These are phyloP conservation scores for Aspergillus sp. DNA, from an alignment of 2,329 filamentous ascomycete species.

Conservation along the genomic window DNA sequence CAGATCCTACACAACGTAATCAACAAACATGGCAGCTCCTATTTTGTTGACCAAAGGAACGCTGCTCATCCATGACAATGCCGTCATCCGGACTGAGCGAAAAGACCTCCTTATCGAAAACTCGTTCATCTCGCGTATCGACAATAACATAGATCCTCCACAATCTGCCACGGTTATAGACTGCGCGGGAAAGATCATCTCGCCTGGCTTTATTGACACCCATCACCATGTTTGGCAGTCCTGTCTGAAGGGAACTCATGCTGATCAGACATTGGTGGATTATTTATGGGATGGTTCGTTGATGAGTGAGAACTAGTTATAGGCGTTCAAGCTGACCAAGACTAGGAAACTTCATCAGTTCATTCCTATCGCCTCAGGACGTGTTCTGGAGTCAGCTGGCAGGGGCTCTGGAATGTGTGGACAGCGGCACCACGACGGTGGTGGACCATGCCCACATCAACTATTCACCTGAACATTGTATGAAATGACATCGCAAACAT, in stretches of 20 bases:
- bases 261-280: not conserved
- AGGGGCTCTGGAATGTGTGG: not conserved
- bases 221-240: not conserved
- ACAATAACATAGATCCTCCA: not conserved
- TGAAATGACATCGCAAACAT: not conserved
- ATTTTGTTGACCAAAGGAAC: not conserved
- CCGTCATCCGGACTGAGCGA: not conserved
- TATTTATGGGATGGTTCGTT: not conserved
- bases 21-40: not conserved
- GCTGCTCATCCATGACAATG: not conserved
- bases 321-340: not conserved
- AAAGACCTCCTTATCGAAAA: not conserved
- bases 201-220: not conserved
- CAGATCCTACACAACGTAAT: too few species aligned
- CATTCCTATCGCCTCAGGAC: not conserved
- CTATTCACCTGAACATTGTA: not conserved
- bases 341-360: not conserved
- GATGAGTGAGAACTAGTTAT: not conserved
- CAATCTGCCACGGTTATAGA: not conserved
- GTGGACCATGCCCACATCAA: not conserved
- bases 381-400: not conserved
- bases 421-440: not conserved
- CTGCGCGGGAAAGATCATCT: not conserved
- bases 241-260: not conserved
- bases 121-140: not conserved